Base-by-base conservation (phyloP, 345 rosid genomes). In the Erysimum cheiranthoides region DNA sequence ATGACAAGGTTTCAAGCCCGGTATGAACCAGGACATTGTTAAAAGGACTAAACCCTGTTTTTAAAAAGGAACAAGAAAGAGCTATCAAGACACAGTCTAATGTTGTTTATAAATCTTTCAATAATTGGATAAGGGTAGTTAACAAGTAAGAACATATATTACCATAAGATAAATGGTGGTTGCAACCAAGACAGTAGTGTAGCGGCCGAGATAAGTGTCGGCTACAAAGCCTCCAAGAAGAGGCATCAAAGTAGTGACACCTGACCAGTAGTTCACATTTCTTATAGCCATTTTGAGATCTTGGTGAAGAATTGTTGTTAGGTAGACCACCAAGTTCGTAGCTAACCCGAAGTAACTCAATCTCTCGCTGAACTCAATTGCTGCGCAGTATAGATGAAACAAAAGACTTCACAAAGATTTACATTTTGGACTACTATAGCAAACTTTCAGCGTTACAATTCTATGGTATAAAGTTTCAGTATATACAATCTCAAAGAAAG, bases 211-310 rank as follows among this genome's bases (percentile, higher is more conserved):
- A 79, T 86, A 90, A 62, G 97, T 89, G 61, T 92, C 99, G 6
- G 99, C 99, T 21, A 90, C 49, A 83, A 95, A 92, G n/a, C 97
- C 99, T 3, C 99, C 99, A n/a, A 92, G 11, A 1, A 95, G 88
- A 14, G 99, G 99, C 93, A 92, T 90, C 64, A 95, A 68, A 2
- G 99, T 88, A 4, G 99, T 95, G 70, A 92, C 93, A 38, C 97
- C 97, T 5, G 89, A 5, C 97, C 99, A 95, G 73, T 83, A 92
- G 82, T 95, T 95, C 16, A 86, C 99, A 61, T 82, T 89, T 76
- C 46, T 90, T 6, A 90, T 85, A 3, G 97, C 96, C 45, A 90
- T 87, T 73, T 89, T 90, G 18, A 95, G 86, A 65, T 95, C 97
- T 77, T 92, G 89, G 76, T 92, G 97, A 18, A 95, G 81, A 61